phyloP scores from a whole-genome alignment of 495 filamentous ascomycete genomes.

The Trichoderma virens region DNA sequence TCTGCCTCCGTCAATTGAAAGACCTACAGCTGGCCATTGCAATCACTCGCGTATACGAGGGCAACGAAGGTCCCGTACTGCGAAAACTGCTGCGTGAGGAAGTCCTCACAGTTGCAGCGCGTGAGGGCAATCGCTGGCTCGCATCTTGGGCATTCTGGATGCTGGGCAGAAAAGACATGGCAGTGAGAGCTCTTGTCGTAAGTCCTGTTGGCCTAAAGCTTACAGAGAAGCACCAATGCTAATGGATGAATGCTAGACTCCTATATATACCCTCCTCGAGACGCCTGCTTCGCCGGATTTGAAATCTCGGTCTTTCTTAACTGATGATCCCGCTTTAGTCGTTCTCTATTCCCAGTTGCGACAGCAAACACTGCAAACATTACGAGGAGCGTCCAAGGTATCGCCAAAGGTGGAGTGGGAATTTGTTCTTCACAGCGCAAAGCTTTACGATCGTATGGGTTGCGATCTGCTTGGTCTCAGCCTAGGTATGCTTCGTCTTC shows the following conservation, averaged over 20 bases:
- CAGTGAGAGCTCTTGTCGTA: conserved; percentile 74
- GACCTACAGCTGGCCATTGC: conserved; percentile 90
- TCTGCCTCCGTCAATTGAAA: conserved; percentile 74
- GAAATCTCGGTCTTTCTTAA: conserved; percentile 69
- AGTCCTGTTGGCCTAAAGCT: conserved; percentile 16
- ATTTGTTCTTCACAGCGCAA: conserved; percentile 82
- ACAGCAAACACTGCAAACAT: conserved; percentile 75
- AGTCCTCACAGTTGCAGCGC: conserved; percentile 67
- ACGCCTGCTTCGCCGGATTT: conserved; percentile 52
- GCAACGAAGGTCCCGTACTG: conserved; percentile 70
- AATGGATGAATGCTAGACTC: conserved; percentile 44
- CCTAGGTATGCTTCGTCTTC: conserved; percentile 36
- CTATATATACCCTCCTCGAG: conserved; percentile 62
- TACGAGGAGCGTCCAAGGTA: conserved; percentile 77
- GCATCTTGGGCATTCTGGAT: conserved; percentile 97
- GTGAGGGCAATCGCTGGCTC: conserved; percentile 85
- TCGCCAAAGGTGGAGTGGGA: conserved; percentile 74
- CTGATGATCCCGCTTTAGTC: conserved; percentile 82
- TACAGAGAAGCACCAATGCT: not conserved
- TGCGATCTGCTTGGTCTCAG: conserved; percentile 90
- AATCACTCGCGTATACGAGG: conserved; percentile 80
- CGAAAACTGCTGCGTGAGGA: conserved; percentile 68
- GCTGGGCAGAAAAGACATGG: conserved; percentile 73
- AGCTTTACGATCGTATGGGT: conserved; percentile 90
- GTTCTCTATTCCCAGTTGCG: conserved; percentile 83